Evolutionary conservation across 2,329 filamentous ascomycete genomes (phyloP).

Genomic region (Corinectria fuckeliana): DNA sequence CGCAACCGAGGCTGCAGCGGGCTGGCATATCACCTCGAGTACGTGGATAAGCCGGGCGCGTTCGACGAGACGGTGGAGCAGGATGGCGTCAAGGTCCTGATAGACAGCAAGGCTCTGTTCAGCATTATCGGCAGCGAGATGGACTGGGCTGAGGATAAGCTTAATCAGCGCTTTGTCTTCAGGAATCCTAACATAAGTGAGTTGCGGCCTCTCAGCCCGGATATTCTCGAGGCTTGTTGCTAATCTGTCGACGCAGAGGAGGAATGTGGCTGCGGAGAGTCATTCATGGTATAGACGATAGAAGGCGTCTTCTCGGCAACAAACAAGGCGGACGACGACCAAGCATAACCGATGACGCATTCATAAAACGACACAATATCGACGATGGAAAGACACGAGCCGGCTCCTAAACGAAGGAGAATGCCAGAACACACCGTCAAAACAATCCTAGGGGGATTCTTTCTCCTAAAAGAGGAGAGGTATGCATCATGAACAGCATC

Average conservation of each 20-base stretch:
- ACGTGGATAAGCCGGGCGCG: slow-evolving; percentile 85
- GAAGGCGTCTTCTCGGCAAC: background rate
- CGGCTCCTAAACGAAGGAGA: background rate
- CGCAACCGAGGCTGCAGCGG: slow-evolving; percentile 95
- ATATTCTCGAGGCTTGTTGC: slow-evolving; percentile 11
- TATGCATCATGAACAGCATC: background rate
- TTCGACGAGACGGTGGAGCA: slow-evolving; percentile 96
- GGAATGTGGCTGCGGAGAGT: slow-evolving; percentile 94
- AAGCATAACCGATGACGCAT: slow-evolving; percentile 5
- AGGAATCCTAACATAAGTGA: slow-evolving; percentile 97
- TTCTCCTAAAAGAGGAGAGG: background rate
- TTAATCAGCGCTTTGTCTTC: slow-evolving; percentile 92
- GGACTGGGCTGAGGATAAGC: slow-evolving; percentile 97
- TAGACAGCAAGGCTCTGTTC: slow-evolving; percentile 96
- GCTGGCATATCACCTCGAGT: slow-evolving; percentile 91
- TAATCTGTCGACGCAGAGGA: slow-evolving; percentile 71
- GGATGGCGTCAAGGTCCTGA: slow-evolving; percentile 92
- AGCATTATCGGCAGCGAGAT: slow-evolving; percentile 99
- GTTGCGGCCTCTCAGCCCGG: slow-evolving; percentile 47
- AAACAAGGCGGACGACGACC: background rate
- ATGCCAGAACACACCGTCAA: background rate
- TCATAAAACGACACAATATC: slow-evolving; percentile 23
- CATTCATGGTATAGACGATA: slow-evolving; percentile 76
- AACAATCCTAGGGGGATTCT: background rate
- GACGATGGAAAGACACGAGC: slow-evolving; percentile 18